Evolutionary conservation across 2,329 filamentous ascomycete genomes (phyloP), one percentile per base, ranked within the genome.

Genomic region (Xylariaceae sp.): DNA sequence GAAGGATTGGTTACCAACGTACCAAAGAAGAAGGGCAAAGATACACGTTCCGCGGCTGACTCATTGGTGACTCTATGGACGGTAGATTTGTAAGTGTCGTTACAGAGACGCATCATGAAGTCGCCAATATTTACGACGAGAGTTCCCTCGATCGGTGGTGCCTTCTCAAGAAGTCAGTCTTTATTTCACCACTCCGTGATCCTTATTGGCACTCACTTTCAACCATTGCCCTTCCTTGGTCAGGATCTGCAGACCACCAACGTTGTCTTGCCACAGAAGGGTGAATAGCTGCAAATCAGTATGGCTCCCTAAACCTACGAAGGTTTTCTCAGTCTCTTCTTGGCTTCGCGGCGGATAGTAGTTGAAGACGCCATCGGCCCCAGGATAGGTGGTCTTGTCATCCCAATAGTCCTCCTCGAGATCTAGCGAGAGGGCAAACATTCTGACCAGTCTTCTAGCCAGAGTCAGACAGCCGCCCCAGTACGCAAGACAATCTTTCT

Each of bases 11-110:
- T 5, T 6, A 19, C 14, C 18, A 26, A 29, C 65, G 57, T 65
- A 75, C 78, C 78, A 50, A 84, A 79, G 67, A 84, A 84, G 65
- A 84, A 84, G 0, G 81, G 80, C 78, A 84, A 81, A 0, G 77
- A 82, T 42, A 81, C 78, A 14, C 81, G 71, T 50, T 78, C 77
- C 10, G 66, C 66, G 0, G 61, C 60, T 0, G 73, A 70, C 43
- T 73, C 69, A 56, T 79, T 80, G 29, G 75, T 75, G 2, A 84
- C 79, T 16, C 80, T 71, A 65, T 83, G 81, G 18, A 82, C 76
- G 0, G 79, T 82, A 4, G 75, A 79, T 59, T 75, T 79, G 61
- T 81, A 80, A 16, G 68, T 74, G 61, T 81, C 77, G 64, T 82
- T 82, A 41, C 75, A 77, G 20, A 81, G 70, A 10, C 79, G 72